Evolutionary conservation across 371 early-diverging fungal species (phyloP).

Genomic region (Syncephalastrum racemosum): DNA sequence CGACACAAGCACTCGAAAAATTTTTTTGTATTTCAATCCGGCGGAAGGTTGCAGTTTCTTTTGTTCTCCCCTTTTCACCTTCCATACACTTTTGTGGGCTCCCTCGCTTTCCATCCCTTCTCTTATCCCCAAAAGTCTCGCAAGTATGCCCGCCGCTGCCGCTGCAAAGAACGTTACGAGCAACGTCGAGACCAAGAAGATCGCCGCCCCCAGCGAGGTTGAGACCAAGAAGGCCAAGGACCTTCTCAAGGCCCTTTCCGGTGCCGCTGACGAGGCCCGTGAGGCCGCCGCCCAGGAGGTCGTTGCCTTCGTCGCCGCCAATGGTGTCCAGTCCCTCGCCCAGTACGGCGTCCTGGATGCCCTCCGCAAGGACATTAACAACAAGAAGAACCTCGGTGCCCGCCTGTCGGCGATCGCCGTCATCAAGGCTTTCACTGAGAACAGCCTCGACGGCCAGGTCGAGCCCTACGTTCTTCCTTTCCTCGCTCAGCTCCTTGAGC

Average conservation of each 20-base stretch:
- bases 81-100: slow-evolving; percentile 9
- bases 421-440: slow-evolving; percentile 57
- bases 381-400: slow-evolving; percentile 66
- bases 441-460: slow-evolving; percentile 39
- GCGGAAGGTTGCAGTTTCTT: slow-evolving; percentile 5
- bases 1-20: slow-evolving; percentile 1
- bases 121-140: neutral
- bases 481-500: slow-evolving; percentile 56
- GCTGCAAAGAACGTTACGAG: slow-evolving; percentile 13
- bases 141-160: slow-evolving; percentile 12
- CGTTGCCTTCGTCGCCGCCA: slow-evolving; percentile 41
- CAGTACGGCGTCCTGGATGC: slow-evolving; percentile 55
- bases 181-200: slow-evolving; percentile 20
- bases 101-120: slow-evolving; percentile 4
- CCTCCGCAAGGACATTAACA: slow-evolving; percentile 55
- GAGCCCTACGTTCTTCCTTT: slow-evolving; percentile 66
- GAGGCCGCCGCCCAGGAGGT: slow-evolving; percentile 33
- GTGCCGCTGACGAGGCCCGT: slow-evolving; percentile 30
- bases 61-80: slow-evolving; percentile 5
- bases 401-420: slow-evolving; percentile 67
- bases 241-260: slow-evolving; percentile 29
- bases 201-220: slow-evolving; percentile 21
- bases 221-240: slow-evolving; percentile 38
- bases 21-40: slow-evolving; percentile 3
- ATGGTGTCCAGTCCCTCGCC: slow-evolving; percentile 59